These are phyloP conservation scores for Nemania sp. DNA, from an alignment of 2,329 filamentous ascomycete species.

Conservation along the genomic window DNA sequence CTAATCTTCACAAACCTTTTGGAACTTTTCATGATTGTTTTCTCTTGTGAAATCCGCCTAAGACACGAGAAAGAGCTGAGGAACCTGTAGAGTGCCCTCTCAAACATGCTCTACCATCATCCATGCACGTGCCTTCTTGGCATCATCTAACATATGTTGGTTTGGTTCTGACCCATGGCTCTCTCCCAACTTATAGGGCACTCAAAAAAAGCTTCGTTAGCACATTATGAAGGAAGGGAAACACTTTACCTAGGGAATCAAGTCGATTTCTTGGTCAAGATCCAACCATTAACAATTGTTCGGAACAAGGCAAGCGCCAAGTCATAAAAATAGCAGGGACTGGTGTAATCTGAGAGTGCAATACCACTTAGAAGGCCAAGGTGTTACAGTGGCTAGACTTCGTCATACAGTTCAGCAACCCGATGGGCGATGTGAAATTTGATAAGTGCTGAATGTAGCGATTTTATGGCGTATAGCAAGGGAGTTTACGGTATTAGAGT, in stretches of 20 bases:
- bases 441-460: slow-evolving; percentile 41
- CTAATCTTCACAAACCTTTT: slow-evolving; percentile 28
- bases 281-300: slow-evolving; percentile 7
- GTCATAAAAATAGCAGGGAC: slow-evolving; percentile 14
- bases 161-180: slow-evolving; percentile 6
- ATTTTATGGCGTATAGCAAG: slow-evolving; percentile 47
- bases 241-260: slow-evolving; percentile 38
- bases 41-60: slow-evolving; percentile 2
- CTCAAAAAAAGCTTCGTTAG: slow-evolving; percentile 30
- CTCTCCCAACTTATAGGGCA: slow-evolving; percentile 9
- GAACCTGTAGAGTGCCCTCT: background rate
- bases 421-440: slow-evolving; percentile 27
- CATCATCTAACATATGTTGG: slow-evolving; percentile 4
- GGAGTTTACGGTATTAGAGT: slow-evolving; percentile 52
- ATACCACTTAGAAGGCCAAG: slow-evolving; percentile 33
- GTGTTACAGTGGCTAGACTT: slow-evolving; percentile 40
- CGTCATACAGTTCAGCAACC: slow-evolving; percentile 38
- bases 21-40: background rate
- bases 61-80: background rate
- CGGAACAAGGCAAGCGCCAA: slow-evolving; percentile 12
- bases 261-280: slow-evolving; percentile 21
- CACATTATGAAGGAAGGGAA: slow-evolving; percentile 18
- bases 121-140: background rate
- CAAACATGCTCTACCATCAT: background rate
- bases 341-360: slow-evolving; percentile 32